Evolutionary conservation across 352 stramenopile genomes (phyloP).

Genomic region (Phytophthora chlamydospora): DNA sequence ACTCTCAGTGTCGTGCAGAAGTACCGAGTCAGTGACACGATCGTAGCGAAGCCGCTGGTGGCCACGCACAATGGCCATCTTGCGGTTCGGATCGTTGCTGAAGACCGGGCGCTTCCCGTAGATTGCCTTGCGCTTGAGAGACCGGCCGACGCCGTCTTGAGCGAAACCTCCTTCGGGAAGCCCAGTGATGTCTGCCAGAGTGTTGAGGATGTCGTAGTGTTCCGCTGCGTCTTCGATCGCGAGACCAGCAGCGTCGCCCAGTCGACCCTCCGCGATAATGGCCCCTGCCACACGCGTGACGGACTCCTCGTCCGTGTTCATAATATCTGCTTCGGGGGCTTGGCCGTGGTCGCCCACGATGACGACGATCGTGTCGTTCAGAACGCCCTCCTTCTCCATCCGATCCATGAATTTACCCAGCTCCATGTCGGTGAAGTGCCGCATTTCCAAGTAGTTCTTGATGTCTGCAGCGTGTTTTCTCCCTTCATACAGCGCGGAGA

Average conservation of each 20-base stretch:
- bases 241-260: slow-evolving; percentile 41
- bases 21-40: slow-evolving; percentile 41
- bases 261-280: slow-evolving; percentile 52
- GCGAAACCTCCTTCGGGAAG: slow-evolving; percentile 51
- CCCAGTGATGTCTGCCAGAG: slow-evolving; percentile 62
- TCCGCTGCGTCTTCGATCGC: slow-evolving; percentile 47
- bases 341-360: slow-evolving; percentile 64
- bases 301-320: slow-evolving; percentile 50
- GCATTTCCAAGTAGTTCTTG: slow-evolving; percentile 60
- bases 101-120: slow-evolving; percentile 40
- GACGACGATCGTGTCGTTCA: slow-evolving; percentile 68
- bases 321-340: slow-evolving; percentile 45
- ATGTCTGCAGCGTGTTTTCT: slow-evolving; percentile 36
- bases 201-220: slow-evolving; percentile 69
- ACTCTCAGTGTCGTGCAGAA: slow-evolving; percentile 47
- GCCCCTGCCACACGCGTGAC: slow-evolving; percentile 46
- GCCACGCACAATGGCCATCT: slow-evolving; percentile 49
- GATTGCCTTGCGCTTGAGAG: slow-evolving; percentile 44
- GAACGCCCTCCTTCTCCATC: slow-evolving; percentile 46
- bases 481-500: slow-evolving; percentile 52
- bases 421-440: slow-evolving; percentile 59
- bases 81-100: slow-evolving; percentile 59
- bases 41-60: slow-evolving; percentile 50
- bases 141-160: slow-evolving; percentile 59
- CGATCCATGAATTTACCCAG: slow-evolving; percentile 59